phyloP scores from a whole-genome alignment of 192 early-diverging fungal genomes.

The Coemansia erecta region DNA sequence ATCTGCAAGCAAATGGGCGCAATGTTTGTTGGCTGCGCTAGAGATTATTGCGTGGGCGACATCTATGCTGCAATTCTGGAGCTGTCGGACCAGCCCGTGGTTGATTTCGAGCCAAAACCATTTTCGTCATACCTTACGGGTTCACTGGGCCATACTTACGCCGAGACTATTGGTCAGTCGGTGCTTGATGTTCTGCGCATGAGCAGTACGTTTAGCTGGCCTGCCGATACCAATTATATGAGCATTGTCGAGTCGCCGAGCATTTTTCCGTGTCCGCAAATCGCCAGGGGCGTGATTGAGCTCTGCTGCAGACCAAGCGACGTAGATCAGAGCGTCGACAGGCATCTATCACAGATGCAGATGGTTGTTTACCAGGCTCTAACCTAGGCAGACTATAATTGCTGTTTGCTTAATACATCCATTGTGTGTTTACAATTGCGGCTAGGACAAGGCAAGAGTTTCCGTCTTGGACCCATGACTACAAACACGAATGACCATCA shows the following conservation, averaged over 20 bases:
- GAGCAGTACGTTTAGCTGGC: neutral
- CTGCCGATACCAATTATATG: constrained; percentile 18
- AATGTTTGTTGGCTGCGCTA: neutral
- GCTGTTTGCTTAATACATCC: too few relatives aligned
- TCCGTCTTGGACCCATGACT: too few relatives aligned
- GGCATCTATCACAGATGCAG: neutral
- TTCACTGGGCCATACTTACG: neutral
- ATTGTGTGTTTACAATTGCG: too few relatives aligned
- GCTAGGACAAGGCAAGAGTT: too few relatives aligned
- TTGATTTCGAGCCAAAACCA: constrained; percentile 12
- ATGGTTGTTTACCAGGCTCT: constrained; percentile 1
- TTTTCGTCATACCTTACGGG: constrained; percentile 4
- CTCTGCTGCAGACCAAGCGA: neutral
- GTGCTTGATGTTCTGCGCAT: constrained; percentile 1
- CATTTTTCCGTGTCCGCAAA: constrained; percentile 21
- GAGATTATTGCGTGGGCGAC: neutral
- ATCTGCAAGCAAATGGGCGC: constrained; percentile 9
- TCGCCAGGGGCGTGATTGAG: constrained; percentile 13
- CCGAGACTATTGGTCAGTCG: neutral
- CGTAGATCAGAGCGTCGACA: neutral
- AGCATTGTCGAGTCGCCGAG: neutral
- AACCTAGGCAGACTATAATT: neutral
- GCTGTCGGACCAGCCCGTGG: neutral
- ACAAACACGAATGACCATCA: too few relatives aligned
- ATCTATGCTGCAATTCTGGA: neutral